These are phyloP conservation scores for Colletotrichum sp. DNA, from an alignment of 2,329 filamentous ascomycete genomes.

Conservation along the genomic window DNA sequence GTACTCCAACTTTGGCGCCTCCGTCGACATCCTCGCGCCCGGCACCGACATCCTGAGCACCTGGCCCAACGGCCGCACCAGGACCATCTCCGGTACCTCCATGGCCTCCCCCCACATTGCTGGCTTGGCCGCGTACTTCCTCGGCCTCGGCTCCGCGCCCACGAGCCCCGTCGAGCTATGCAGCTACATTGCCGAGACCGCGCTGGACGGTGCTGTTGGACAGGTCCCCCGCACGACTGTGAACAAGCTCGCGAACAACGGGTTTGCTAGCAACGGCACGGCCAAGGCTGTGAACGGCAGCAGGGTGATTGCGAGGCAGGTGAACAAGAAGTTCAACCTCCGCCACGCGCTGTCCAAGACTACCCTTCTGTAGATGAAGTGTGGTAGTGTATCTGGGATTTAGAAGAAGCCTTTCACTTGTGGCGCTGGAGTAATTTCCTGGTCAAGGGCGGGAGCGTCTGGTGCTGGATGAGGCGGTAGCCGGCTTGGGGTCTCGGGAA, in stretches of 20 bases:
- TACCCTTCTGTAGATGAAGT: not conserved
- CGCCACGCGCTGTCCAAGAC: not conserved
- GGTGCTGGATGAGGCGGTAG: not conserved
- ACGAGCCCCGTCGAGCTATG: conserved; percentile 39
- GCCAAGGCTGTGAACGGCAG: not conserved
- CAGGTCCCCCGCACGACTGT: conserved; percentile 36
- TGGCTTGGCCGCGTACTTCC: conserved; percentile 31
- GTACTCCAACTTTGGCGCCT: conserved; percentile 58
- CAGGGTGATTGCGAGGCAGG: not conserved
- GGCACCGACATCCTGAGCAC: conserved; percentile 52
- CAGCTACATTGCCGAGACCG: conserved; percentile 43
- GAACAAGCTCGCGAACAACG: conserved; percentile 40
- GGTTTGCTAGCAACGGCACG: conserved; percentile 17
- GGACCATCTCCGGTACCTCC: conserved; percentile 23
- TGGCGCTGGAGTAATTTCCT: not conserved
- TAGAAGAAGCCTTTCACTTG: not conserved
- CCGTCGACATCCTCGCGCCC: conserved; percentile 58
- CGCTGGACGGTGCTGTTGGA: conserved; percentile 42
- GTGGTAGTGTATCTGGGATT: not conserved
- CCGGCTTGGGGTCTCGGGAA: not conserved
- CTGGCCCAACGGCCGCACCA: conserved; percentile 42
- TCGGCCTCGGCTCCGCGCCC: conserved; percentile 48
- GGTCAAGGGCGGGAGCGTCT: not conserved
- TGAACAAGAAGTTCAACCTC: conserved; percentile 6
- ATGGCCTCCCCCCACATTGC: conserved; percentile 26